These are phyloP conservation scores for Chytriomyces sp. DNA, from an alignment of 192 early-diverging fungal genomes.

Conservation along the genomic window DNA sequence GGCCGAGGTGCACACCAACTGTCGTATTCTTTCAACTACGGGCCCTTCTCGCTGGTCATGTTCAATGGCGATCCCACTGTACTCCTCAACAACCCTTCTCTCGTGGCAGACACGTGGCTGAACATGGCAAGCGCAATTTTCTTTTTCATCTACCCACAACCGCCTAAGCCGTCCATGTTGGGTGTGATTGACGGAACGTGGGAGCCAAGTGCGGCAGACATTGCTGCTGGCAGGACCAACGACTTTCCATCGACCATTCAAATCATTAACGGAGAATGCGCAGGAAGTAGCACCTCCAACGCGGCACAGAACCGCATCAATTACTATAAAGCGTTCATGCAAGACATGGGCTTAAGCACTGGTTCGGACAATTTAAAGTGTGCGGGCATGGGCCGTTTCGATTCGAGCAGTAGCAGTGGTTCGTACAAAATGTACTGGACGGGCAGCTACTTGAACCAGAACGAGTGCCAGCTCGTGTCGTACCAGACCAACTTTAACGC, in stretches of 20 bases:
- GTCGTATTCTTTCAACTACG: constrained; percentile 27
- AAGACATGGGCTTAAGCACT: background rate
- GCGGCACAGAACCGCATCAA: constrained; percentile 6
- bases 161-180: constrained; percentile 33
- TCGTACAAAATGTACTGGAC: constrained; percentile 1
- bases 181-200: constrained; percentile 22
- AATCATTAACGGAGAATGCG: constrained; percentile 33
- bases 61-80: constrained; percentile 12
- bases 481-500: constrained; percentile 33
- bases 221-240: constrained; percentile 13
- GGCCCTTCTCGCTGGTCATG: constrained; percentile 1
- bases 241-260: constrained; percentile 27
- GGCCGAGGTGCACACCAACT: constrained; percentile 30
- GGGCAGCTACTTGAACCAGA: background rate
- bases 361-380: constrained; percentile 4
- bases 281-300: background rate
- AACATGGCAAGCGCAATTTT: constrained; percentile 21
- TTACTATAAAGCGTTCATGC: background rate
- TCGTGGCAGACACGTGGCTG: constrained; percentile 28
- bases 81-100: constrained; percentile 9
- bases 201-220: constrained; percentile 21
- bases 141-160: constrained; percentile 28
- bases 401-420: background rate
- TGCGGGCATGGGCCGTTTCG: constrained; percentile 11
- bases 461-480: constrained; percentile 8